phyloP scores from a whole-genome alignment of 306 rosid genomes.

The Quercus wislizeni region DNA sequence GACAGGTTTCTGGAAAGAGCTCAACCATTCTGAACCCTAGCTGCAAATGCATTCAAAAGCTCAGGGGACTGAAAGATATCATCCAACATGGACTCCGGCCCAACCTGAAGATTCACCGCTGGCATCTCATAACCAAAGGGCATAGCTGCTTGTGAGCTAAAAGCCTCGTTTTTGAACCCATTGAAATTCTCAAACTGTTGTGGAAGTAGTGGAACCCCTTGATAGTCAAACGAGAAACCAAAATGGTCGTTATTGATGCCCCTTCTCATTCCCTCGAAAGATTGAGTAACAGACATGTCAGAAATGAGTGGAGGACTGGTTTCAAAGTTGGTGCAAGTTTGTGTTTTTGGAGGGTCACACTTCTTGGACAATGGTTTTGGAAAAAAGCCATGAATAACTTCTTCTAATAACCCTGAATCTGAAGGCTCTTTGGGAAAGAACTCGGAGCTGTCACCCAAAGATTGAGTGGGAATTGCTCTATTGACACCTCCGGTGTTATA shows the following conservation, averaged over 20 bases:
- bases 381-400: conserved; percentile 58
- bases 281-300: conserved; percentile 12
- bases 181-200: conserved; percentile 27
- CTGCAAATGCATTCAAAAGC: conserved; percentile 36
- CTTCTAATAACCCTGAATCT: conserved; percentile 74
- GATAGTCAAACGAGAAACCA: conserved; percentile 29
- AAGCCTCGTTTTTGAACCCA: conserved; percentile 6
- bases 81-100: conserved; percentile 27
- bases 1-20: not conserved
- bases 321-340: not conserved
- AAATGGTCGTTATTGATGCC: conserved; percentile 17
- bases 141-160: not conserved
- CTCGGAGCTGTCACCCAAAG: conserved; percentile 18
- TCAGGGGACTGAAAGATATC: conserved; percentile 59
- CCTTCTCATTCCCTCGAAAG: not conserved
- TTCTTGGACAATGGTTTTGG: conserved; percentile 39
- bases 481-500: not conserved
- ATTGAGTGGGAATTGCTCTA: not conserved
- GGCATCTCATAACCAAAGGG: conserved; percentile 32
- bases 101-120: conserved; percentile 23
- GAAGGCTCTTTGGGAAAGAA: conserved; percentile 53
- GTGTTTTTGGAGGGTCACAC: not conserved
- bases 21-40: conserved; percentile 57
- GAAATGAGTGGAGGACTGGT: not conserved
- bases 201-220: conserved; percentile 33